A percentile compares a stretch with the other conserved stretches of the same genome.
phyloP scores from a whole-genome alignment of 495 filamentous ascomycete genomes.

The Podospora pseudoanserina region DNA sequence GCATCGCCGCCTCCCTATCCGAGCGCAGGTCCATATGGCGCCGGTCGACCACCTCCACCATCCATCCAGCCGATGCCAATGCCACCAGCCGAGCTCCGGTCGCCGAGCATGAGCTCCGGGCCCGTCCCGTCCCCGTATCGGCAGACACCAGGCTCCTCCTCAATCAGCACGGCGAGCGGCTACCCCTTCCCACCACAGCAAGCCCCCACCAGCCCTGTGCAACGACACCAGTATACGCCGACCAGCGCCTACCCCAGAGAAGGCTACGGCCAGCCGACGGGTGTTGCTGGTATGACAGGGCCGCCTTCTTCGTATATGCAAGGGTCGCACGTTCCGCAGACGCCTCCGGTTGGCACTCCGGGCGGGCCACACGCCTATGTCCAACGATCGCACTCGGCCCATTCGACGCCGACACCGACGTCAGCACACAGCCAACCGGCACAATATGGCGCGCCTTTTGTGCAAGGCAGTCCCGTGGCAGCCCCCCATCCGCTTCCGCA shows the following conservation, averaged over 20 bases:
- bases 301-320: conserved; percentile 44
- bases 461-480: conserved; percentile 53
- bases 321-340: conserved; percentile 47
- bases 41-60: conserved; percentile 45
- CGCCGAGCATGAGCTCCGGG: conserved; percentile 44
- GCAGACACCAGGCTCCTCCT: conserved; percentile 46
- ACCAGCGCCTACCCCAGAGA: conserved; percentile 43
- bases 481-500: conserved; percentile 43
- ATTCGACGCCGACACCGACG: conserved; percentile 55
- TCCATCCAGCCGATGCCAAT: conserved; percentile 44
- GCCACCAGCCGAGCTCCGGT: conserved; percentile 45
- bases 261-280: conserved; percentile 44
- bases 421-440: conserved; percentile 53
- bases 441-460: conserved; percentile 46
- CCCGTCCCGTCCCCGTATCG: conserved; percentile 51
- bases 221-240: conserved; percentile 47
- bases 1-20: conserved; percentile 38
- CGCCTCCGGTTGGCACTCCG: conserved; percentile 46
- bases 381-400: conserved; percentile 46
- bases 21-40: conserved; percentile 34
- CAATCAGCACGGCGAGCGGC: conserved; percentile 40
- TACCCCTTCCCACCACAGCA: conserved; percentile 56
- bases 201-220: conserved; percentile 49
- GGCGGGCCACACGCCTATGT: conserved; percentile 23
- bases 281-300: conserved; percentile 41